These are phyloP conservation scores for Globisporangium polare DNA, from an alignment of 352 stramenopile genomes.

Conservation along the genomic window DNA sequence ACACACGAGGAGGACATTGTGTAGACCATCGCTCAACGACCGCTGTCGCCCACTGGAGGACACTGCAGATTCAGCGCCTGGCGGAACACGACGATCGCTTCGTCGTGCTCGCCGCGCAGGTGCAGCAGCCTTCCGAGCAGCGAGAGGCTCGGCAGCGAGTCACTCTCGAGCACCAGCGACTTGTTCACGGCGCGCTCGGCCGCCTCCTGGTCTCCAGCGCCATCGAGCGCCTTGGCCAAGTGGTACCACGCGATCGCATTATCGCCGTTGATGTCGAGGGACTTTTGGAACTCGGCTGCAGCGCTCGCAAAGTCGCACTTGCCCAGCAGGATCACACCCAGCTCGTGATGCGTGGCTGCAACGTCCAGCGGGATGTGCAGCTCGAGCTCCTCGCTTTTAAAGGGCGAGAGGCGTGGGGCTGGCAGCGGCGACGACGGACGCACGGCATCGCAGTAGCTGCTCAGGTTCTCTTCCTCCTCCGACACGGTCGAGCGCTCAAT, in stretches of 20 bases:
- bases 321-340: conserved; percentile 42
- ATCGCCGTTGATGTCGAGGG: conserved; percentile 29
- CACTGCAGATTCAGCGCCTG: conserved; percentile 55
- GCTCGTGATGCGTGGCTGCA: conserved; percentile 42
- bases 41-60: conserved; percentile 8
- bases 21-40: background rate
- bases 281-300: conserved; percentile 35
- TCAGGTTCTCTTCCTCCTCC: background rate
- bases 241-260: conserved; percentile 49
- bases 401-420: conserved; percentile 8
- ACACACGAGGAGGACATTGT: background rate
- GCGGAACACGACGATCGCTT: conserved; percentile 65
- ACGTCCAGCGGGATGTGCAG: conserved; percentile 37
- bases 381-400: conserved; percentile 13
- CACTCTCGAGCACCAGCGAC: conserved; percentile 38
- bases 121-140: conserved; percentile 63
- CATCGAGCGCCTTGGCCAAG: conserved; percentile 62
- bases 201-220: conserved; percentile 25
- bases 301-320: conserved; percentile 42
- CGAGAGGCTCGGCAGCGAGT: conserved; percentile 51
- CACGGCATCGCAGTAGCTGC: background rate
- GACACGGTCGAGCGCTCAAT: conserved; percentile 7
- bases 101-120: conserved; percentile 56
- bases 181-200: conserved; percentile 51
- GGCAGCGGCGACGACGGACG: conserved; percentile 11